These are phyloP conservation scores for Aspergillus panamensis DNA, from an alignment of 495 filamentous ascomycete species.

Conservation along the genomic window DNA sequence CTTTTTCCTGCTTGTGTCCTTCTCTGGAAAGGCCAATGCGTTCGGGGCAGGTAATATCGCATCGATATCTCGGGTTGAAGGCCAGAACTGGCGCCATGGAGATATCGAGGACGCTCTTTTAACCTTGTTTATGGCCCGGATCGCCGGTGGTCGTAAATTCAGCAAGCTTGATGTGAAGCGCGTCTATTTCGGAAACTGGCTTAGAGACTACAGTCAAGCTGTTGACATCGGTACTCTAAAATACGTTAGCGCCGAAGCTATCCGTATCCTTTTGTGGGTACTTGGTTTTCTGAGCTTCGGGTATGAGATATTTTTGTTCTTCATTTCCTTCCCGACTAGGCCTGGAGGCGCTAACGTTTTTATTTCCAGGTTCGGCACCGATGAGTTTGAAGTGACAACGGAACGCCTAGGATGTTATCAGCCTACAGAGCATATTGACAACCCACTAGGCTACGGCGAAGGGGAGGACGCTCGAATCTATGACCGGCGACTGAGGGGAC, in stretches of 20 bases:
- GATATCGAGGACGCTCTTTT: slow-evolving; percentile 85
- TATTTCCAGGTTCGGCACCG: slow-evolving; percentile 65
- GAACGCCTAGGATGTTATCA: slow-evolving; percentile 86
- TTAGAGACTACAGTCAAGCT: slow-evolving; percentile 67
- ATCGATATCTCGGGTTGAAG: slow-evolving; percentile 72
- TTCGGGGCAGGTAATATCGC: slow-evolving; percentile 90
- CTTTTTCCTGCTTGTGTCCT: slow-evolving; percentile 54
- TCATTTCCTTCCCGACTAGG: background rate
- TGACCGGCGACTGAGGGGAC: slow-evolving; percentile 72
- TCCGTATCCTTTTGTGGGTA: slow-evolving; percentile 72
- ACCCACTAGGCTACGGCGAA: slow-evolving; percentile 74
- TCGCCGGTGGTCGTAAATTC: slow-evolving; percentile 80
- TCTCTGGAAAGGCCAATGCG: slow-evolving; percentile 63
- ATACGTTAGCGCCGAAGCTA: slow-evolving; percentile 81
- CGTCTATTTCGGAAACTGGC: slow-evolving; percentile 89
- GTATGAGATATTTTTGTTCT: slow-evolving; percentile 15
- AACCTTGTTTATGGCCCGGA: slow-evolving; percentile 67
- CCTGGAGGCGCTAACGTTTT: background rate
- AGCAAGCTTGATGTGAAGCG: slow-evolving; percentile 81
- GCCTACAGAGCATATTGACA: slow-evolving; percentile 86
- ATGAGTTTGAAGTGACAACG: slow-evolving; percentile 86
- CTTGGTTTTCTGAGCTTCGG: slow-evolving; percentile 58
- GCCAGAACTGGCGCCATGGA: slow-evolving; percentile 90
- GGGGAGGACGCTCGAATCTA: slow-evolving; percentile 82
- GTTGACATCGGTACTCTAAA: slow-evolving; percentile 86